Percentiles rank a stretch among this genome's conserved stretches.
Evolutionary conservation across 2,329 filamentous ascomycete species (phyloP).

Genomic region (Exophiala xenobiotica): DNA sequence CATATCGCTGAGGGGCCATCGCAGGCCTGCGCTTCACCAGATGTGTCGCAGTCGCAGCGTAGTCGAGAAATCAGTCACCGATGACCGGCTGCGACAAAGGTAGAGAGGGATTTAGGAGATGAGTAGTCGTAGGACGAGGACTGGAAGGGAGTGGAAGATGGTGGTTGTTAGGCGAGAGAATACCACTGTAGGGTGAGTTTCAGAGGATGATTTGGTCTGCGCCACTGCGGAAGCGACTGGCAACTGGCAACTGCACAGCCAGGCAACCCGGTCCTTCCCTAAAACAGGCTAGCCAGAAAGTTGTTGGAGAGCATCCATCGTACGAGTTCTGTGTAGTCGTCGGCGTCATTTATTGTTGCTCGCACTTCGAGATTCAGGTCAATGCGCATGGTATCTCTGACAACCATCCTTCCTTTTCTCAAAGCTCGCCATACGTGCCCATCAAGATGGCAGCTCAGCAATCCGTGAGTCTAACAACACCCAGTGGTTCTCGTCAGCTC

Average conservation of each 20-base stretch:
- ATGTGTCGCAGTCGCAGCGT: too few relatives aligned
- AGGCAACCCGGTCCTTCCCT: background rate
- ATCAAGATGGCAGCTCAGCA: constrained; percentile 32
- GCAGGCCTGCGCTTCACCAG: constrained; percentile 17
- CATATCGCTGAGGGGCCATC: constrained; percentile 52
- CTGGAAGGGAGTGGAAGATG: constrained; percentile 10
- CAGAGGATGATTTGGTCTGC: background rate
- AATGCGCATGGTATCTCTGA: constrained; percentile 12
- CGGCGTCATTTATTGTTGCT: background rate
- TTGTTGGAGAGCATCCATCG: too few relatives aligned
- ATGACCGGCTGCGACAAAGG: background rate
- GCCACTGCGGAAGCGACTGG: background rate
- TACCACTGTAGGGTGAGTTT: background rate
- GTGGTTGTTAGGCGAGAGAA: constrained; percentile 2
- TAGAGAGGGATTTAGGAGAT: constrained; percentile 4
- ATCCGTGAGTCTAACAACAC: constrained; percentile 29
- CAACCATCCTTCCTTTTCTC: constrained; percentile 6
- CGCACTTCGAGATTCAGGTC: background rate
- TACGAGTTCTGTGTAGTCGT: background rate
- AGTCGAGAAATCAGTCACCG: background rate
- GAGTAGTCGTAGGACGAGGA: constrained; percentile 1
- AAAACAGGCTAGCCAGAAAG: constrained; percentile 1
- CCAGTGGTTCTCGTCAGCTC: background rate
- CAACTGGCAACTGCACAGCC: background rate
- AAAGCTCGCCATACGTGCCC: background rate